Evolutionary conservation across 2,329 filamentous ascomycete species (phyloP).

Genomic region (Nannizzia gypsea): DNA sequence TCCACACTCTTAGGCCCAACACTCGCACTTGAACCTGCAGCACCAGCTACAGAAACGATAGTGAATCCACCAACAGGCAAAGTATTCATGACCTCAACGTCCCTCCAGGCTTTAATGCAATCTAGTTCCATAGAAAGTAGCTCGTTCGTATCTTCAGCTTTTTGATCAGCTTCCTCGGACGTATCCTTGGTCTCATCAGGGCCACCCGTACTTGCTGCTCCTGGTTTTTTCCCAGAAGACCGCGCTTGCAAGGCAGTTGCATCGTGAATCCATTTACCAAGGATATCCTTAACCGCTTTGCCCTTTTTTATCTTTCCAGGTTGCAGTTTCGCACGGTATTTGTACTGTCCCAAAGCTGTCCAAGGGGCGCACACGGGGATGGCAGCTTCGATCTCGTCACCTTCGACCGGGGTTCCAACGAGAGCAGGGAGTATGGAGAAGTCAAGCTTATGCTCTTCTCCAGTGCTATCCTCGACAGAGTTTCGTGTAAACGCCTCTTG

Average conservation of each 20-base stretch:
- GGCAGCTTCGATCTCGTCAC: conserved; percentile 59
- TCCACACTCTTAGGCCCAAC: conserved; percentile 13
- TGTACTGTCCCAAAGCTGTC: conserved; percentile 55
- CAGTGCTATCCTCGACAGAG: conserved; percentile 37
- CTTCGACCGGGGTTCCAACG: conserved; percentile 63
- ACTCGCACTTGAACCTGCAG: conserved; percentile 25
- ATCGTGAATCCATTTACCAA: conserved; percentile 66
- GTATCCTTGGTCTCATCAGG: conserved; percentile 32
- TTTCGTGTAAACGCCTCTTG: conserved; percentile 60
- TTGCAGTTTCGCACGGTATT: conserved; percentile 93
- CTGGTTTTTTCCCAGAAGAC: conserved; percentile 28
- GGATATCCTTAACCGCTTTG: conserved; percentile 80
- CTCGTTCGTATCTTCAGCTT: conserved; percentile 6
- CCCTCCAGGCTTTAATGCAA: conserved; percentile 65
- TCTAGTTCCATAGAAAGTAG: conserved; percentile 84
- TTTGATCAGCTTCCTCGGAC: conserved; percentile 7
- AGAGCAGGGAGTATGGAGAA: conserved; percentile 51
- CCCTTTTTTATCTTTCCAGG: conserved; percentile 85
- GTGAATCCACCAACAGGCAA: conserved; percentile 27
- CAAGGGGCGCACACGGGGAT: conserved; percentile 53
- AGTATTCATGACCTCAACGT: conserved; percentile 39
- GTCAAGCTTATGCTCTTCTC: conserved; percentile 39
- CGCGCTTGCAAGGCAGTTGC: conserved; percentile 28
- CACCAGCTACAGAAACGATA: conserved; percentile 29
- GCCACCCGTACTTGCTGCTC: neutral